Percentiles rank a stretch among this genome's conserved stretches.
Evolutionary conservation across 495 filamentous ascomycete genomes (phyloP).

Genomic region (Venustampulla echinocandica): DNA sequence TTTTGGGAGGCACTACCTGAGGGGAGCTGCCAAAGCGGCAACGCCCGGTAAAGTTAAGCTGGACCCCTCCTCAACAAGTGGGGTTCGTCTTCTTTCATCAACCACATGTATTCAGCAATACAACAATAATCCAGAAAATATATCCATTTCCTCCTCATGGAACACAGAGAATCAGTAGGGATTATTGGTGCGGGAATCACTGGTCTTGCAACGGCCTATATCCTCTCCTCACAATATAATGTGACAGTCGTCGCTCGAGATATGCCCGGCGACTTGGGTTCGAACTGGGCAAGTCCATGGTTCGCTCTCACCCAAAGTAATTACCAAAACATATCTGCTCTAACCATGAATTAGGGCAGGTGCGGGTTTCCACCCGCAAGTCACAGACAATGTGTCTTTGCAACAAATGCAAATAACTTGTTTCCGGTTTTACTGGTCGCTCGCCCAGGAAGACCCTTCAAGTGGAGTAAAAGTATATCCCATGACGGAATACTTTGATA

Average conservation of each 20-base stretch:
- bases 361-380: conserved; percentile 22
- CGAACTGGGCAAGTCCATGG: conserved; percentile 22
- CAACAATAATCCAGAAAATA: too few relatives aligned
- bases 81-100: too few relatives aligned
- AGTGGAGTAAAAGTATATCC: conserved; percentile 16
- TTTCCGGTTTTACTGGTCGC: conserved; percentile 16
- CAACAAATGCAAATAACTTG: conserved; percentile 18
- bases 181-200: conserved; percentile 22
- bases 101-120: too few relatives aligned
- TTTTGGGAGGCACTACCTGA: too few relatives aligned
- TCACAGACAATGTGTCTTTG: background rate
- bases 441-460: conserved; percentile 11
- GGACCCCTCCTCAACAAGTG: too few relatives aligned
- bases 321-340: background rate
- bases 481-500: conserved; percentile 21
- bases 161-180: conserved; percentile 5
- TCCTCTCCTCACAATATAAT: conserved; percentile 14
- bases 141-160: too few relatives aligned
- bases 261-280: conserved; percentile 16
- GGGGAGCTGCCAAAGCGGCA: too few relatives aligned
- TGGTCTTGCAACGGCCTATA: conserved; percentile 15
- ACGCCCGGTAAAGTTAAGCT: too few relatives aligned
- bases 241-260: conserved; percentile 19
- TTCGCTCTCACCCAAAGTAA: background rate
- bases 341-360: conserved; percentile 13